Base-by-base conservation (phyloP, 2,329 filamentous ascomycete genomes). In the Arthrinium phaeospermum region DNA sequence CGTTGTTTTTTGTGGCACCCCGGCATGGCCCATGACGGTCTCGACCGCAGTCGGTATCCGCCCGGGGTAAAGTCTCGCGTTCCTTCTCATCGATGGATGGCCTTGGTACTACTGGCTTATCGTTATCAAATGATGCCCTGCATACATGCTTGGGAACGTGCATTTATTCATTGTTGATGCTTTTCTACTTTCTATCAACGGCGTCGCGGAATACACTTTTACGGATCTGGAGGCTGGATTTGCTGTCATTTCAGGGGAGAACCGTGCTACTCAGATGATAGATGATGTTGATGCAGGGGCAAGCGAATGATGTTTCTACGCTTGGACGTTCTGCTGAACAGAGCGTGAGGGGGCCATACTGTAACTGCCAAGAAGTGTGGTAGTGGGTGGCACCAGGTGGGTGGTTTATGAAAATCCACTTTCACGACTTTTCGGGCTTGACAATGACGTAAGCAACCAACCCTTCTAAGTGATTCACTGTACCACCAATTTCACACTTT, bases 361-460 rank as follows among this genome's bases (percentile, higher is more conserved):
- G 22, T n/a, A 49, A 49, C 22, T 19, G 22, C 13, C 16, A 19
- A 22, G 4, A 30, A 53, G 27, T 8, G 45, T 7, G n/a, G 22
- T 22, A 1, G n/a, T 19, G 27, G 2, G 27, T 30, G 27, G 27
- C 27, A 30, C 27, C 27, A 30, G 27, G 27, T 30, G 27, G 27
- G 27, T 30, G 27, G 27, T 30, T 30, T 4, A 19, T 37, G 53
- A 61, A 61, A 61, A 37, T 61, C 53, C 53, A 37, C 53, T 61
- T 61, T 61, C 30, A 61, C 34, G 34, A 41, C 57, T 41, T 64
- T 64, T 64, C n/a, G 30, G 10, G 34, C 57, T 41, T 64, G 57
- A 41, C 5, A 64, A 64, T 64, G 57, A 64, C 57, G 57, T 69
- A 69, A 69, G 44, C 67, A 37, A 46, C 30, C 41, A 37, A 30